Evolutionary conservation across 176 grass and related monocot species (phyloP).

Genomic region (Oropetium thomaeum): DNA sequence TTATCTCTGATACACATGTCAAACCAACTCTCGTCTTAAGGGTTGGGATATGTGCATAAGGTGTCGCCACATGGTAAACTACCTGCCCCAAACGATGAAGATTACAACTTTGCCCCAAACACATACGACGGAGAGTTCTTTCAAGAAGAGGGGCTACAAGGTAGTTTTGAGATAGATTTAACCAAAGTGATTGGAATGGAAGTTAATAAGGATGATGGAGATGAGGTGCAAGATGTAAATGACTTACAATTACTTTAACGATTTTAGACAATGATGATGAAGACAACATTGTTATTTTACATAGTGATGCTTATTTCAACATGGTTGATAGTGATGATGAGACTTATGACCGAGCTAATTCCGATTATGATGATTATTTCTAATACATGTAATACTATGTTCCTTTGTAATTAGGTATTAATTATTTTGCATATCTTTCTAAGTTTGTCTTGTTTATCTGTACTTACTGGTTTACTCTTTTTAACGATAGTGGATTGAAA

Average conservation of each 20-base stretch:
- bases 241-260: not conserved
- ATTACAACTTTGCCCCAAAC: not conserved
- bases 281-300: not conserved
- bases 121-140: not conserved
- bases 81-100: not conserved
- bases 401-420: too few relatives aligned
- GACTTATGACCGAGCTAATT: not conserved
- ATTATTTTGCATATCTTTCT: too few relatives aligned
- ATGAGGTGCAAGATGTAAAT: too few relatives aligned
- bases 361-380: not conserved
- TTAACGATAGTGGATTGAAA: too few relatives aligned
- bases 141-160: not conserved
- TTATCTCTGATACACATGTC: too few relatives aligned
- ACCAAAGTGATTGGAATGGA: too few relatives aligned
- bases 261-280: not conserved
- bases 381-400: not conserved
- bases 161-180: too few relatives aligned
- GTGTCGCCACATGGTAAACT: not conserved
- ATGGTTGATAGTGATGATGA: too few relatives aligned
- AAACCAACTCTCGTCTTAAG: too few relatives aligned
- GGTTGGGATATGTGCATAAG: not conserved
- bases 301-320: not conserved
- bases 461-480: too few relatives aligned
- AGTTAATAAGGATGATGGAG: too few relatives aligned
- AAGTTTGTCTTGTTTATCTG: too few relatives aligned